Conservation (phyloP, 805 yeast genomes). For the Kuraishia ogatae region DNA sequence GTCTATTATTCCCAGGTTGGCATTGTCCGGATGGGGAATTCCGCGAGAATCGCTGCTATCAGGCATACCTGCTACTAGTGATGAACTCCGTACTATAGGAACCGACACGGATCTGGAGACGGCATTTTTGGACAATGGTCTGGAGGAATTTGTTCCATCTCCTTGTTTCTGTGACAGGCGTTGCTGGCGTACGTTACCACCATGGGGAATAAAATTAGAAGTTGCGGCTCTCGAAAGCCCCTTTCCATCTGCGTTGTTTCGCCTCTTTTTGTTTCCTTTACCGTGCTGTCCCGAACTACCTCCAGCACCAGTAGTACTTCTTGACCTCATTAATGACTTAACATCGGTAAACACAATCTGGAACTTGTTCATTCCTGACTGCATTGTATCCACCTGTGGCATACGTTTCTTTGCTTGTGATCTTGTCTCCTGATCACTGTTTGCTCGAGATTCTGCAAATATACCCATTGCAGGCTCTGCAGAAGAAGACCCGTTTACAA, state of each 20-base stretch:
- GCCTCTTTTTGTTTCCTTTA: background rate
- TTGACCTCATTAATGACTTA: slow-evolving; percentile 6
- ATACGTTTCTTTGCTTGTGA: slow-evolving; percentile 5
- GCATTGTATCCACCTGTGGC: slow-evolving; percentile 15
- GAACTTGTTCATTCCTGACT: slow-evolving; percentile 34
- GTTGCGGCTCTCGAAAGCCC: background rate
- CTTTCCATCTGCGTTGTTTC: background rate
- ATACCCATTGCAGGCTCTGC: slow-evolving; percentile 23
- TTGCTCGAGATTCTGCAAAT: slow-evolving; percentile 13
- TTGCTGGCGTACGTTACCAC: background rate
- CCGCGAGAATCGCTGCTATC: background rate
- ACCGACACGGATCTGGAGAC: background rate
- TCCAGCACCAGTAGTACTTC: background rate
- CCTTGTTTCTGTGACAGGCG: background rate
- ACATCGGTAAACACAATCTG: slow-evolving; percentile 38
- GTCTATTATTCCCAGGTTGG: background rate
- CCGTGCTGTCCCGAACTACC: background rate
- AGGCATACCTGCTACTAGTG: background rate
- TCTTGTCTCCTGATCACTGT: background rate
- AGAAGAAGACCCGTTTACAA: background rate
- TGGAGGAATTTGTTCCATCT: background rate
- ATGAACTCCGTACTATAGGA: background rate
- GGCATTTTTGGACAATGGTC: background rate
- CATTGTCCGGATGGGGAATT: background rate
- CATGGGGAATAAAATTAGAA: background rate